These are phyloP conservation scores for Picochlorum costavermella DNA, from an alignment of 139 green algal species.

Conservation along the genomic window DNA sequence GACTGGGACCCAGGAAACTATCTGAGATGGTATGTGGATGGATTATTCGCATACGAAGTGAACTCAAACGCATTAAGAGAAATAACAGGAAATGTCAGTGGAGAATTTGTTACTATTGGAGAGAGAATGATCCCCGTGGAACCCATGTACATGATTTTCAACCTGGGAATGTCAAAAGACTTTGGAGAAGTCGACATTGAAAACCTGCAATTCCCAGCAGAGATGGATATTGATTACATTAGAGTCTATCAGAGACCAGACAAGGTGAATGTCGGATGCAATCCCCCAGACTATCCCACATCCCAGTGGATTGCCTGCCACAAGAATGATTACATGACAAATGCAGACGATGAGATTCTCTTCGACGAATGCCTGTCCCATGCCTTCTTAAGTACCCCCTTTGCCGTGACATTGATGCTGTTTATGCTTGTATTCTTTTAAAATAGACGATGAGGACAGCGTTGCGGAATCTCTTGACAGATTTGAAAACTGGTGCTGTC, in stretches of 20 bases:
- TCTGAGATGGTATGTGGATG: slow-evolving; percentile 35
- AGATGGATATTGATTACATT: slow-evolving; percentile 32
- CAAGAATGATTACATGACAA: slow-evolving; percentile 15
- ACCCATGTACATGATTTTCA: slow-evolving; percentile 44
- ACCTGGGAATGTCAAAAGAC: slow-evolving; percentile 38
- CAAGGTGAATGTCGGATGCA: slow-evolving; percentile 35
- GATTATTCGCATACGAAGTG: slow-evolving; percentile 21
- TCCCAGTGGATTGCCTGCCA: slow-evolving; percentile 30
- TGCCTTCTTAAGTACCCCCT: neutral
- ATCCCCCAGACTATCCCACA: slow-evolving; percentile 30
- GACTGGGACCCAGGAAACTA: slow-evolving; percentile 32
- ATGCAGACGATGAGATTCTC: slow-evolving; percentile 1
- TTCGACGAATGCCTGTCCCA: neutral
- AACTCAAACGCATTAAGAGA: slow-evolving; percentile 20
- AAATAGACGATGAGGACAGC: too few species aligned
- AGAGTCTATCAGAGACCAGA: slow-evolving; percentile 31
- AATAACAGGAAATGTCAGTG: neutral
- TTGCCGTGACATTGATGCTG: neutral
- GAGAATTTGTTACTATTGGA: slow-evolving; percentile 3
- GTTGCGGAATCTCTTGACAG: too few species aligned
- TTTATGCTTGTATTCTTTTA: neutral
- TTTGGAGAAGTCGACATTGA: slow-evolving; percentile 22
- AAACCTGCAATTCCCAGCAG: slow-evolving; percentile 19
- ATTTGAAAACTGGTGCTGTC: too few species aligned
- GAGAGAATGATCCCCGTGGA: slow-evolving; percentile 38